Conservation (phyloP, 108 stramenopile species). For the Hondaea fermentalgiana region DNA sequence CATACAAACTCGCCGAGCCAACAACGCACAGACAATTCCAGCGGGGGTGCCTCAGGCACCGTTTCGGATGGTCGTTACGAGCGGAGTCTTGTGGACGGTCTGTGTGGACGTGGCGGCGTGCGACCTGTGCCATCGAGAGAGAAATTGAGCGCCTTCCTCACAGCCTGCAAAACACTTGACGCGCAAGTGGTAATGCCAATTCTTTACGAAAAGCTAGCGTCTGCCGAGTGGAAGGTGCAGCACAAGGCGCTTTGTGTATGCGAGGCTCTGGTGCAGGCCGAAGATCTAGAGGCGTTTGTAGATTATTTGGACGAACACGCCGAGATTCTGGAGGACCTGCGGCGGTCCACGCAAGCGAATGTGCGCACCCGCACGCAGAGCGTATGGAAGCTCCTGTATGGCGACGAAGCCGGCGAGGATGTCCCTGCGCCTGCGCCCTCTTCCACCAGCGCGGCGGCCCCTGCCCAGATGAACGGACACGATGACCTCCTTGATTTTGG, state of each 20-base stretch:
- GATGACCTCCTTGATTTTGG: not conserved
- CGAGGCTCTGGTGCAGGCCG: not conserved
- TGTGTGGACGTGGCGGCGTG: constrained; percentile 85
- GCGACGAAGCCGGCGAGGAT: not conserved
- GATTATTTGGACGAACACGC: constrained; percentile 5
- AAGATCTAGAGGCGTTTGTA: not conserved
- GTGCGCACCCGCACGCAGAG: not conserved
- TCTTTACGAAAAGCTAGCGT: not conserved
- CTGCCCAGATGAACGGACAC: not conserved
- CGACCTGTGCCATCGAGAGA: constrained; percentile 79
- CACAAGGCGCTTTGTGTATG: not conserved
- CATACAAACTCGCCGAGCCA: not conserved
- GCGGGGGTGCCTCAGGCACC: constrained; percentile 44
- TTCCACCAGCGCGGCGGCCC: not conserved
- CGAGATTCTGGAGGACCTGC: constrained; percentile 3
- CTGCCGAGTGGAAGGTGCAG: not conserved
- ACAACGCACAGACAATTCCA: not conserved
- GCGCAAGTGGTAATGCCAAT: constrained; percentile 57
- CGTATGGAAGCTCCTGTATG: not conserved
- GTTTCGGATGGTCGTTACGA: constrained; percentile 71
- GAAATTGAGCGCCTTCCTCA: constrained; percentile 64
- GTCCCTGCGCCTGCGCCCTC: too few species aligned
- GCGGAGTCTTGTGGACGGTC: constrained; percentile 71
- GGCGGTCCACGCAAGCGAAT: not conserved
- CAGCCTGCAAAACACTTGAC: constrained; percentile 62